phyloP scores from a whole-genome alignment of 2,329 filamentous ascomycete species.

The Colletotrichum nymphaeae region DNA sequence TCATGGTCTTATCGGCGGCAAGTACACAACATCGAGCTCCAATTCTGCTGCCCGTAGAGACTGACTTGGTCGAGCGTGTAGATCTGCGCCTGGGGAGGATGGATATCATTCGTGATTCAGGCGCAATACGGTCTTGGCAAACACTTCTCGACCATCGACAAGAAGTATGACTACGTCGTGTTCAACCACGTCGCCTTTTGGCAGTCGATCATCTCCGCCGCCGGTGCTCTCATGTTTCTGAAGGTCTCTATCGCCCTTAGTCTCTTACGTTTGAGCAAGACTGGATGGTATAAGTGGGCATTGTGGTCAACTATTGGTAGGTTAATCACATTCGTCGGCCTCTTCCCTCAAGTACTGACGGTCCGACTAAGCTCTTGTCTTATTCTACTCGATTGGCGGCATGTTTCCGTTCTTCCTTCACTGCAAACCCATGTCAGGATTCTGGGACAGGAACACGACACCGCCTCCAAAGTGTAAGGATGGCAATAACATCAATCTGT shows the following conservation, averaged over 20 bases:
- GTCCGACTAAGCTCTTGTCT: conserved; percentile 29
- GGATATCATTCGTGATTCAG: conserved; percentile 54
- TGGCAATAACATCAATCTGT: conserved; percentile 42
- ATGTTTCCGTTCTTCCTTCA: conserved; percentile 38
- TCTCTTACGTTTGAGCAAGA: conserved; percentile 37
- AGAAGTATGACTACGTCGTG: conserved; percentile 42
- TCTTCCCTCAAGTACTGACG: neutral
- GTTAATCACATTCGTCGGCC: neutral
- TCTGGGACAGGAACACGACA: conserved; percentile 35
- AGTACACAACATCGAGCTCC: neutral
- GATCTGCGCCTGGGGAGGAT: conserved; percentile 44
- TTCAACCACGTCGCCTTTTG: conserved; percentile 56
- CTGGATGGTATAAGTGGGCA: conserved; percentile 40
- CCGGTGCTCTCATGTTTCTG: conserved; percentile 33
- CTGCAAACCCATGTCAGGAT: conserved; percentile 39
- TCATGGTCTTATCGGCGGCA: conserved; percentile 41
- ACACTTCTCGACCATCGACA: conserved; percentile 51
- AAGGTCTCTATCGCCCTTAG: conserved; percentile 40
- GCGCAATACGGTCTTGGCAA: conserved; percentile 57
- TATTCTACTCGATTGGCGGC: conserved; percentile 37
- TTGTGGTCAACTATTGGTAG: conserved; percentile 39
- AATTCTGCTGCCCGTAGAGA: neutral
- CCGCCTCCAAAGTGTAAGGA: conserved; percentile 32
- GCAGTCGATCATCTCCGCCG: conserved; percentile 57
- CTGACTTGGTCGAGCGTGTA: conserved; percentile 17